Conservation (phyloP, 2,329 filamentous ascomycete species). For the Neofusicoccum laricinum region DNA sequence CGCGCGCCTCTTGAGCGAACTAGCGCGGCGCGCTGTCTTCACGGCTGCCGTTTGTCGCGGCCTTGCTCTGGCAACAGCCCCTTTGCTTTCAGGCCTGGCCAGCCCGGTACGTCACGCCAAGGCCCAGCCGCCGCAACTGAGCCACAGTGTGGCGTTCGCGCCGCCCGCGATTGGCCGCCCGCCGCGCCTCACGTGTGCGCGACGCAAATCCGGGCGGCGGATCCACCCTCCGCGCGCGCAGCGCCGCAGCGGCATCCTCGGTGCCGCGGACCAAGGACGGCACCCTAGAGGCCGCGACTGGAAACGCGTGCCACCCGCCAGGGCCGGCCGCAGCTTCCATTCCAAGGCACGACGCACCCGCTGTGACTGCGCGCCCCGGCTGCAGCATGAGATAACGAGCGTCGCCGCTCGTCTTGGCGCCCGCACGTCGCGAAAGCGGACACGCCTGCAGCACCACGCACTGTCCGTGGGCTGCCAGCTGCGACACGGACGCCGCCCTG, state of each 20-base stretch:
- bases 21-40: neutral
- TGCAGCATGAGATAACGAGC: neutral
- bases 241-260: neutral
- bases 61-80: conserved; percentile 1
- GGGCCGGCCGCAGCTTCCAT: neutral
- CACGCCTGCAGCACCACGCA: neutral
- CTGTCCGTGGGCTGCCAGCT: neutral
- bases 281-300: neutral
- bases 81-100: neutral
- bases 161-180: too few species aligned
- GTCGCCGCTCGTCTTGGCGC: neutral
- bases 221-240: neutral
- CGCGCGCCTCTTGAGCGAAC: neutral
- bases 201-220: neutral
- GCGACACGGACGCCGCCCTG: neutral
- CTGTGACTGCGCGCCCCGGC: neutral
- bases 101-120: neutral
- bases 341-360: neutral
- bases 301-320: neutral
- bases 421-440: neutral
- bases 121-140: neutral
- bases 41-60: conserved; percentile 2
- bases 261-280: neutral
- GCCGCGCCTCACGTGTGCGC: neutral
- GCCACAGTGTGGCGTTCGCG: neutral